phyloP scores from a whole-genome alignment of 176 grass and related monocot genomes.

The Carex kokanica region DNA sequence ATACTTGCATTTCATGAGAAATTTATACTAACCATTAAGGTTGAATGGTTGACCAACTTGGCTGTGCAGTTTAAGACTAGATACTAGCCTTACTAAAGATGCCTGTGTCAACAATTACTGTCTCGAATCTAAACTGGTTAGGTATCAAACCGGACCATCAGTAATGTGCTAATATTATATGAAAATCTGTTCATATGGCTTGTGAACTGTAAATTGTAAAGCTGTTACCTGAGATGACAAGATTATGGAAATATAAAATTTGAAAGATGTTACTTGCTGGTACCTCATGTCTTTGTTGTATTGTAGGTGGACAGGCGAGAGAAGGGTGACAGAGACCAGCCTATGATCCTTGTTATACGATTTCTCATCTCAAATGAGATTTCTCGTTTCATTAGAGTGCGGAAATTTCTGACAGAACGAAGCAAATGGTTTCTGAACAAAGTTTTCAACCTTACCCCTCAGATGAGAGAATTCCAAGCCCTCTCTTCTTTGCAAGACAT shows the following conservation, averaged over 20 bases:
- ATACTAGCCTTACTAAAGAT: background rate
- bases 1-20: background rate
- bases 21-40: background rate
- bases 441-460: conserved; percentile 87
- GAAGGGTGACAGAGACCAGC: conserved; percentile 59
- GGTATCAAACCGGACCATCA: background rate
- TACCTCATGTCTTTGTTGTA: conserved; percentile 6
- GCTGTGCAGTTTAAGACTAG: background rate
- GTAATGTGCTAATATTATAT: background rate
- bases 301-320: conserved; percentile 82
- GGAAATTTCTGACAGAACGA: conserved; percentile 74
- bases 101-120: background rate
- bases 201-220: background rate
- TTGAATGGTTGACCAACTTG: background rate
- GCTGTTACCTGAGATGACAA: background rate
- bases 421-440: conserved; percentile 85
- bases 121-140: background rate
- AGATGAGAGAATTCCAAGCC: conserved; percentile 86
- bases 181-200: background rate
- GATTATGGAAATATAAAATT: too few relatives aligned
- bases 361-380: conserved; percentile 64
- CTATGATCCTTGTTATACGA: conserved; percentile 64
- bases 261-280: background rate
- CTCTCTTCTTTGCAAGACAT: conserved; percentile 85
- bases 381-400: conserved; percentile 72